Conservation (phyloP, 2,329 filamentous ascomycete genomes). For the Ophiostoma perfectum region DNA sequence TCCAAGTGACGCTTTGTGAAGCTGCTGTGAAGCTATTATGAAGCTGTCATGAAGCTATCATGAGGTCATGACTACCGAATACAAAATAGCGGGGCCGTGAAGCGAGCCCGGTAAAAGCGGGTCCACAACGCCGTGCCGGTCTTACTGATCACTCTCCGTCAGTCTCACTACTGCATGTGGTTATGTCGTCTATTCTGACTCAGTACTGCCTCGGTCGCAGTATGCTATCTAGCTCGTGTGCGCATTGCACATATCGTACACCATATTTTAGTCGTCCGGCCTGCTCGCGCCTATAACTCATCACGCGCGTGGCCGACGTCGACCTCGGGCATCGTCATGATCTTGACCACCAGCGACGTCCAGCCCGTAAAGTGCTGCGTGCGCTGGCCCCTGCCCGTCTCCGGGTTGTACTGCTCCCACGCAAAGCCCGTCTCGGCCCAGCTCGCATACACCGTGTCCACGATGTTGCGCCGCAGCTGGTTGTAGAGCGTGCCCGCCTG, state of each 20-base stretch:
- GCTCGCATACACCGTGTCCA: constrained; percentile 79
- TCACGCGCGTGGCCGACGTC: constrained; percentile 36
- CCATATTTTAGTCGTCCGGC: not conserved
- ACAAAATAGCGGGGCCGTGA: too few relatives aligned
- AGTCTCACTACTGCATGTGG: too few relatives aligned
- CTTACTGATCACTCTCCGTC: too few relatives aligned
- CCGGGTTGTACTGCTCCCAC: constrained; percentile 97
- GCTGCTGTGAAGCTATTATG: too few relatives aligned
- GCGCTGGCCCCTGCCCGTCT: constrained; percentile 86
- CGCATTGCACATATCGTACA: not conserved
- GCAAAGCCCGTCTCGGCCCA: constrained; percentile 93
- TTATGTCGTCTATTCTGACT: too few relatives aligned
- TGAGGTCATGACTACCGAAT: too few relatives aligned
- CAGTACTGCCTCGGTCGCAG: too few relatives aligned
- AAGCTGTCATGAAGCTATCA: too few relatives aligned
- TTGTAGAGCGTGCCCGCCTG: constrained; percentile 70
- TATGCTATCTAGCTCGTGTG: too few relatives aligned
- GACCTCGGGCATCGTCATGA: constrained; percentile 88
- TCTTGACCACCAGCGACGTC: constrained; percentile 97
- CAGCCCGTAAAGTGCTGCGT: constrained; percentile 98
- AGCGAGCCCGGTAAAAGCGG: too few relatives aligned
- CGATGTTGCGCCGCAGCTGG: constrained; percentile 72
- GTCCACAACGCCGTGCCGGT: too few relatives aligned
- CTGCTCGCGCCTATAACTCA: constrained; percentile 39
- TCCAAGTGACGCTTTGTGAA: too few relatives aligned